A percentile compares a stretch with the other conserved stretches of the same genome.
phyloP scores from a whole-genome alignment of 1,284 basidiomycete genomes.

The Anthracocystis setariae region DNA sequence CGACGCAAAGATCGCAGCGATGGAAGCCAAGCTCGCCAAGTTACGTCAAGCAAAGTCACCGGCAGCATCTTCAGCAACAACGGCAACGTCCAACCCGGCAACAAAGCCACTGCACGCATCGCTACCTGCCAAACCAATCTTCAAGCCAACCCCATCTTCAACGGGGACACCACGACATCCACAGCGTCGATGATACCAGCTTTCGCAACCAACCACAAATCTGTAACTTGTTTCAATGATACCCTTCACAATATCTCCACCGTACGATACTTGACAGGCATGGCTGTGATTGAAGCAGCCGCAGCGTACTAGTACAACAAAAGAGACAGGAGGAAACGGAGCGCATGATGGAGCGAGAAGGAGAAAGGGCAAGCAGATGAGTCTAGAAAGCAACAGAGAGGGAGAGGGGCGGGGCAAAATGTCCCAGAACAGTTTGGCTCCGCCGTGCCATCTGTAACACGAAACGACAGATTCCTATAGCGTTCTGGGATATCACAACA shows the following conservation, averaged over 20 bases:
- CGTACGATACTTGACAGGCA: too few species aligned
- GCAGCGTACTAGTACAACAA: too few species aligned
- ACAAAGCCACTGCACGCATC: slow-evolving; percentile 8
- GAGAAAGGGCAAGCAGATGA: background rate
- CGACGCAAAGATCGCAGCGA: slow-evolving; percentile 86
- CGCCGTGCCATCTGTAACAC: slow-evolving; percentile 32
- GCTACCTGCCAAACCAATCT: slow-evolving; percentile 28
- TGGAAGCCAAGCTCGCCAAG: slow-evolving; percentile 85
- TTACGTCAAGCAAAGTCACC: slow-evolving; percentile 25
- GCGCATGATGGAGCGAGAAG: too few species aligned
- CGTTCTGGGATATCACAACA: slow-evolving; percentile 53
- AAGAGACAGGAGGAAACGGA: too few species aligned
- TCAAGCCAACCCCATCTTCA: background rate
- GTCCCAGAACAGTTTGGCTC: slow-evolving; percentile 57
- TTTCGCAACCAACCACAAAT: background rate
- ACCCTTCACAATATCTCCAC: slow-evolving; percentile 5
- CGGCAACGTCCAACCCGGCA: background rate
- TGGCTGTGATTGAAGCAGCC: background rate
- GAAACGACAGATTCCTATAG: slow-evolving; percentile 52
- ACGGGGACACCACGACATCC: background rate
- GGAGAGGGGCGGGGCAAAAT: slow-evolving; percentile 17
- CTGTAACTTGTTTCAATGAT: slow-evolving; percentile 6
- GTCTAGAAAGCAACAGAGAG: background rate
- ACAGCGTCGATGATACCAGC: slow-evolving; percentile 5
- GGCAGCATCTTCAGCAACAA: slow-evolving; percentile 1